These are phyloP conservation scores for Brasilioporus rufonigricans DNA, from an alignment of 768 basidiomycete genomes.

Conservation along the genomic window DNA sequence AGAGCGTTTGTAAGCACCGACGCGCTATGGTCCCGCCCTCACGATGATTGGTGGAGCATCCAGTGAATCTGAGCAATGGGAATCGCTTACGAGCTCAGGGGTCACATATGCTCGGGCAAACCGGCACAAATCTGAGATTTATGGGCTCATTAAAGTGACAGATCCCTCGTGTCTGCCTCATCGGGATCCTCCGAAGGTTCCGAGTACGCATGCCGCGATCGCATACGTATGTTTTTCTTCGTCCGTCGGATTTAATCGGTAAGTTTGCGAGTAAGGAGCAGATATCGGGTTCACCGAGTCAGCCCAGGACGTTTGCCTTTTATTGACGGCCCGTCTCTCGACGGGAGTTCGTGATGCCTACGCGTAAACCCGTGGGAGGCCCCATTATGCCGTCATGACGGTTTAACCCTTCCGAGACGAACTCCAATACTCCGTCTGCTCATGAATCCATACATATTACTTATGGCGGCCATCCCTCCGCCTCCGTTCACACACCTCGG, in stretches of 20 bases:
- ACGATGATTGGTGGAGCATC: constrained; percentile 6
- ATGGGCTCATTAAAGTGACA: constrained; percentile 15
- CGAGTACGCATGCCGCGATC: constrained; percentile 19
- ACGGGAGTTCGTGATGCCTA: constrained; percentile 11
- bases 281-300: neutral
- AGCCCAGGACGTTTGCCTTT: neutral
- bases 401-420: constrained; percentile 28
- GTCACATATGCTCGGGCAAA: constrained; percentile 12
- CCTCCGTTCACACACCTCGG: constrained; percentile 9
- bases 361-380: constrained; percentile 27
- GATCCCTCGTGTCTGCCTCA: constrained; percentile 14
- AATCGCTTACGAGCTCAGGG: constrained; percentile 21
- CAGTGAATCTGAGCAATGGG: neutral
- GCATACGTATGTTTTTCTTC: constrained; percentile 12
- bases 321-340: constrained; percentile 21
- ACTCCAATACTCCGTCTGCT: constrained; percentile 28
- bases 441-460: constrained; percentile 26
- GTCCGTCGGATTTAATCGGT: constrained; percentile 14
- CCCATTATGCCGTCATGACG: constrained; percentile 27
- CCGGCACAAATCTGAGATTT: constrained; percentile 32
- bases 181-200: constrained; percentile 25
- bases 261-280: constrained; percentile 4
- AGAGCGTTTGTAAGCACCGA: neutral
- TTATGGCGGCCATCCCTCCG: constrained; percentile 13
- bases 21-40: neutral